phyloP scores from a whole-genome alignment of 345 rosid species.

The rapeseed (Brassica napus) region DNA sequence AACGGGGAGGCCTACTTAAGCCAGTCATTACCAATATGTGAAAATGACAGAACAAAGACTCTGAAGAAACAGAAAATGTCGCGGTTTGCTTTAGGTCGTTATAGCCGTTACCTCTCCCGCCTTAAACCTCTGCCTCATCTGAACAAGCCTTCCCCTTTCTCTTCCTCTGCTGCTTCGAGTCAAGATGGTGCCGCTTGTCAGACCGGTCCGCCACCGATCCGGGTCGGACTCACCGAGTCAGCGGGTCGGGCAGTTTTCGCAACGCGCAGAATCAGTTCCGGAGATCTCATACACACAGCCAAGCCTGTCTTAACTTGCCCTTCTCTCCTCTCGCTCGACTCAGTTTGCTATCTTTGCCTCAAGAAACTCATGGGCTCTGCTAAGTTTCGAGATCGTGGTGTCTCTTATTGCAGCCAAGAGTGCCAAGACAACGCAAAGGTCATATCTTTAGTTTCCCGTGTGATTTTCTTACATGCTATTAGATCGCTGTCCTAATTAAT shows the following conservation, averaged over 20 bases:
- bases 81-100: constrained; percentile 31
- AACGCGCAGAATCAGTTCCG: constrained; percentile 59
- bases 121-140: constrained; percentile 15
- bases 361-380: constrained; percentile 36
- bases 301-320: constrained; percentile 63
- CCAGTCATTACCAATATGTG: not conserved
- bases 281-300: constrained; percentile 87
- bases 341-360: constrained; percentile 77
- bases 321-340: constrained; percentile 42
- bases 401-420: constrained; percentile 55
- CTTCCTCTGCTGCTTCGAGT: constrained; percentile 32
- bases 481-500: not conserved
- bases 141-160: constrained; percentile 10
- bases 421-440: constrained; percentile 65
- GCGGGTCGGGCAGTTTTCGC: constrained; percentile 92
- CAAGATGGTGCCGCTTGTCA: constrained; percentile 27
- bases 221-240: constrained; percentile 64
- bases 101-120: constrained; percentile 51
- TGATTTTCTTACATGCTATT: not conserved
- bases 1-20: not conserved
- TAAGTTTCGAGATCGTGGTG: constrained; percentile 41
- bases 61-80: constrained; percentile 18
- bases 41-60: not conserved
- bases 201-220: constrained; percentile 64
- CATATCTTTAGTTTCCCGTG: not conserved